Evolutionary conservation across 148 eudicot genomes (phyloP).

Genomic region (Rhododendron henanense): DNA sequence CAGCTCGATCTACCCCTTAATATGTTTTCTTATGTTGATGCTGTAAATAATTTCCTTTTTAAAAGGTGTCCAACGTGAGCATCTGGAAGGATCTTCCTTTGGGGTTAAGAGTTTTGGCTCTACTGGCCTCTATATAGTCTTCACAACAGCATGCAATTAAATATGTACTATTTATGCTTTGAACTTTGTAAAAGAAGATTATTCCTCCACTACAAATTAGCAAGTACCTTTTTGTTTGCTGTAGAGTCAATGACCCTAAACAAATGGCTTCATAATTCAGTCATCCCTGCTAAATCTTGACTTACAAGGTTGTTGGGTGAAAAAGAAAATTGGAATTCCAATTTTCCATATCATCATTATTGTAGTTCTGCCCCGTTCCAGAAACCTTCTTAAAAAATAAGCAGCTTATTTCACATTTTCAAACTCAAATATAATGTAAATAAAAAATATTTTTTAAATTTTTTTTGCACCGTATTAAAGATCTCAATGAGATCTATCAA

Average conservation of each 20-base stretch:
- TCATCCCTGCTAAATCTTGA: not conserved
- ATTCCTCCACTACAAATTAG: slow-evolving; percentile 28
- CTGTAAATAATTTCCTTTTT: not conserved
- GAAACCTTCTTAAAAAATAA: too few relatives aligned
- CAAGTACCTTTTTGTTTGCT: slow-evolving; percentile 19
- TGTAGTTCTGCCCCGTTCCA: too few relatives aligned
- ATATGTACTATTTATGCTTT: not conserved
- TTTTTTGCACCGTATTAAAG: too few relatives aligned
- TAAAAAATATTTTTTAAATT: too few relatives aligned
- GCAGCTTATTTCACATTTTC: too few relatives aligned
- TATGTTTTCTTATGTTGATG: not conserved
- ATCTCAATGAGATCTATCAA: too few relatives aligned
- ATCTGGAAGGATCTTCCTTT: slow-evolving; percentile 5
- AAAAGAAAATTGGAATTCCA: not conserved
- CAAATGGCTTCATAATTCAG: not conserved
- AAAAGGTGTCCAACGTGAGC: slow-evolving; percentile 7
- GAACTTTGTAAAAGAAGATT: slow-evolving; percentile 19
- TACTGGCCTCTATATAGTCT: not conserved
- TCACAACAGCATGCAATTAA: not conserved
- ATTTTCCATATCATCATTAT: not conserved
- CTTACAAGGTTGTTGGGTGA: not conserved
- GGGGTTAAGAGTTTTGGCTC: not conserved
- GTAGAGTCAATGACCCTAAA: not conserved
- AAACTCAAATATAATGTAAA: too few relatives aligned
- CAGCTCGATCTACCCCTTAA: not conserved